Conservation (phyloP, 2,329 filamentous ascomycete genomes). For the Raffaelea ambrosiae region DNA sequence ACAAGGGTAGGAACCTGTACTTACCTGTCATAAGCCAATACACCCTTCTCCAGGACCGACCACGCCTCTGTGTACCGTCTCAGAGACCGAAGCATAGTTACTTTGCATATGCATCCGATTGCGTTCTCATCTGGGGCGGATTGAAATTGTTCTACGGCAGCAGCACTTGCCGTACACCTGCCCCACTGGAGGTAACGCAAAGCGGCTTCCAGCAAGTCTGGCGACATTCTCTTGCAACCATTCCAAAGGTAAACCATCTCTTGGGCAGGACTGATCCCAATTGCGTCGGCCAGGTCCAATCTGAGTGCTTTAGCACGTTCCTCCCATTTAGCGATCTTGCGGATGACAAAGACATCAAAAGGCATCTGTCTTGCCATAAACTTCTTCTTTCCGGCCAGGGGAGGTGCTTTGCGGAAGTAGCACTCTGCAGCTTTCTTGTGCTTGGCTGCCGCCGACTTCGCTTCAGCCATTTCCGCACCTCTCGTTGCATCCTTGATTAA, state of each 20-base stretch:
- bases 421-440: constrained; percentile 60
- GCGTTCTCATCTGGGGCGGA: constrained; percentile 52
- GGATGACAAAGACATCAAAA: constrained; percentile 75
- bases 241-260: constrained; percentile 97
- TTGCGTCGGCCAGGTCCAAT: constrained; percentile 66
- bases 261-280: constrained; percentile 70
- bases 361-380: constrained; percentile 87
- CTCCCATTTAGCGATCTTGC: constrained; percentile 87
- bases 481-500: constrained; percentile 17
- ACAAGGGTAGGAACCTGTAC: too few relatives aligned
- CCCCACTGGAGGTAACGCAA: constrained; percentile 56
- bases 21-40: constrained; percentile 57
- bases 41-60: constrained; percentile 51
- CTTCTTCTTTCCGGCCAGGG: constrained; percentile 72
- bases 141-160: constrained; percentile 34
- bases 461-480: constrained; percentile 14
- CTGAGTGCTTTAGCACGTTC: constrained; percentile 59
- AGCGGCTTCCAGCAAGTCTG: constrained; percentile 54
- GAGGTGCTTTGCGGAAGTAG: constrained; percentile 62
- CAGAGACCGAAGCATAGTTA: constrained; percentile 56
- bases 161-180: constrained; percentile 43
- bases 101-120: constrained; percentile 57
- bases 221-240: constrained; percentile 72
- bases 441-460: constrained; percentile 28
- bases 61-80: constrained; percentile 58